These are phyloP conservation scores for Citrus sinensis DNA, from an alignment of 345 rosid species.

Conservation along the genomic window DVS_A1.0 CM039165.1:29600001-29600500, in stretches of 20 bases:
- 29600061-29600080: slow-evolving; percentile 68
- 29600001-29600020: slow-evolving; percentile 68
- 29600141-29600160: slow-evolving; percentile 73
- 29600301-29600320: slow-evolving; percentile 54
- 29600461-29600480: slow-evolving; percentile 77
- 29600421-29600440: not conserved
- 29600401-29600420: not conserved
- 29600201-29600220: slow-evolving; percentile 75
- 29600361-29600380: slow-evolving; percentile 83
- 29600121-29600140: slow-evolving; percentile 71
- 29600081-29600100: slow-evolving; percentile 75
- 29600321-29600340: slow-evolving; percentile 70
- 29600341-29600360: slow-evolving; percentile 69
- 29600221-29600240: slow-evolving; percentile 82
- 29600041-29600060: slow-evolving; percentile 52
- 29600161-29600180: slow-evolving; percentile 63
- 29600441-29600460: slow-evolving; percentile 67
- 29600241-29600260: slow-evolving; percentile 78
- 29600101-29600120: slow-evolving; percentile 61
- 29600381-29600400: not conserved
- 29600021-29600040: slow-evolving; percentile 70
- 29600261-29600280: slow-evolving; percentile 60
- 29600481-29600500: slow-evolving; percentile 63
- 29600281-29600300: slow-evolving; percentile 64
- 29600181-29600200: slow-evolving; percentile 77